phyloP scores from a whole-genome alignment of 805 yeast genomes.

The Lachancea nothofagi region DNA sequence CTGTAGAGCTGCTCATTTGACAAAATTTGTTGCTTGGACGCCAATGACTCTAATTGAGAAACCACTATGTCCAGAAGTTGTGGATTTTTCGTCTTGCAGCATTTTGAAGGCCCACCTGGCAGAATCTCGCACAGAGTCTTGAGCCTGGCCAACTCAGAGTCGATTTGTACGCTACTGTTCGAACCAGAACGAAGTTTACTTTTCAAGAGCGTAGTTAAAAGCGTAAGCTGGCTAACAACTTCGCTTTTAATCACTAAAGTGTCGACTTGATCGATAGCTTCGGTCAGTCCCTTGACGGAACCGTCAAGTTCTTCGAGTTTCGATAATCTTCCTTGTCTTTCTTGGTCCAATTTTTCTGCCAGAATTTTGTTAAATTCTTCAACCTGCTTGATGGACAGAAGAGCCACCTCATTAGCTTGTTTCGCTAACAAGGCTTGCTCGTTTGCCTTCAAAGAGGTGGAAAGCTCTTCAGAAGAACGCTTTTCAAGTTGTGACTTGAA shows the following conservation, averaged over 20 bases:
- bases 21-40: conserved; percentile 49
- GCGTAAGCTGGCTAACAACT: conserved; percentile 28
- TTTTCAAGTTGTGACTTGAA: conserved; percentile 56
- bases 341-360: conserved; percentile 54
- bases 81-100: conserved; percentile 19
- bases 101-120: conserved; percentile 21
- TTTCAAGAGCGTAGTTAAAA: conserved; percentile 21
- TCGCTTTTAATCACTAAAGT: conserved; percentile 35
- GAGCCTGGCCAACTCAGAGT: conserved; percentile 33
- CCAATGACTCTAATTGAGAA: conserved; percentile 42
- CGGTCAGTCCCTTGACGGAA: conserved; percentile 45
- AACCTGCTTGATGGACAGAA: conserved; percentile 63
- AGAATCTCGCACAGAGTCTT: conserved; percentile 23
- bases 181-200: conserved; percentile 20
- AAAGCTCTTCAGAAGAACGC: conserved; percentile 53
- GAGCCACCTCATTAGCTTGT: conserved; percentile 65
- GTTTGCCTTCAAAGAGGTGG: conserved; percentile 61
- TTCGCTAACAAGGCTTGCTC: conserved; percentile 59
- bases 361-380: conserved; percentile 58
- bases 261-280: conserved; percentile 39
- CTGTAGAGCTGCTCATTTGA: conserved; percentile 72
- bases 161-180: conserved; percentile 29
- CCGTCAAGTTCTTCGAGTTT: conserved; percentile 55
- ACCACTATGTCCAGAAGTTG: conserved; percentile 24
- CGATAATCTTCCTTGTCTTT: conserved; percentile 74